A percentile compares a stretch with the other conserved stretches of the same genome.
Conservation (phyloP, 805 yeast species). For the Starmerella stellata region DNA sequence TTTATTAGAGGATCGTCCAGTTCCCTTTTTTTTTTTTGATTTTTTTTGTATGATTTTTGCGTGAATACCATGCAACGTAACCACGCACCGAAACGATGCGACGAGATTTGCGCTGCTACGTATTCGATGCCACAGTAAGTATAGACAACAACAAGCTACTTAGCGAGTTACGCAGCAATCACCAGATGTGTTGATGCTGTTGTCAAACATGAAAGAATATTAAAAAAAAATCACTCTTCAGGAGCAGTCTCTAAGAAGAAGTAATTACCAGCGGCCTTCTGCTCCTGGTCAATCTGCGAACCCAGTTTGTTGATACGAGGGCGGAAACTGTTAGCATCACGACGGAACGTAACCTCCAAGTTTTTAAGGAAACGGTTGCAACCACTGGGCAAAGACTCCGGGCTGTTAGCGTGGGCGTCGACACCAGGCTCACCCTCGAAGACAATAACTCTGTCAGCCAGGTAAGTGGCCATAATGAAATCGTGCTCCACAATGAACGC, state of each 20-base stretch:
- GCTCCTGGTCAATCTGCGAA: conserved; percentile 98
- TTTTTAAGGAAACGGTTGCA: conserved; percentile 94
- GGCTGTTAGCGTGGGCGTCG: conserved; percentile 67
- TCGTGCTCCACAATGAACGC: conserved; percentile 99
- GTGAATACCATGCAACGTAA: no score
- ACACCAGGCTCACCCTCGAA: conserved; percentile 90
- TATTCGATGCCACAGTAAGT: no score
- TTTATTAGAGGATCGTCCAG: no score
- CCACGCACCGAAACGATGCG: no score
- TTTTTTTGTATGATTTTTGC: no score
- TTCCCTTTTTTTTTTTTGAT: no score
- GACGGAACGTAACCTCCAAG: conserved; percentile 93
- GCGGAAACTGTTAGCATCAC: conserved; percentile 95
- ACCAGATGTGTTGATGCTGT: no score
- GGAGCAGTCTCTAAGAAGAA: conserved; percentile 83
- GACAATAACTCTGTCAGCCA: conserved; percentile 97
- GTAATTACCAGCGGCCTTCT: conserved; percentile 77
- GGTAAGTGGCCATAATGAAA: conserved; percentile 98
- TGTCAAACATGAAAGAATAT: no score
- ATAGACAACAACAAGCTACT: no score
- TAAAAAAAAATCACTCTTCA: no score
- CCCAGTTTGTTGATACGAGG: conserved; percentile 97
- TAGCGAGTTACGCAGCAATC: no score
- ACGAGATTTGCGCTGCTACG: no score
- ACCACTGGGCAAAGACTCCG: conserved; percentile 89